Percentiles rank a stretch among this genome's conserved stretches.
Evolutionary conservation across 2,329 filamentous ascomycete genomes (phyloP).

Genomic region (Fusarium sp.): DNA sequence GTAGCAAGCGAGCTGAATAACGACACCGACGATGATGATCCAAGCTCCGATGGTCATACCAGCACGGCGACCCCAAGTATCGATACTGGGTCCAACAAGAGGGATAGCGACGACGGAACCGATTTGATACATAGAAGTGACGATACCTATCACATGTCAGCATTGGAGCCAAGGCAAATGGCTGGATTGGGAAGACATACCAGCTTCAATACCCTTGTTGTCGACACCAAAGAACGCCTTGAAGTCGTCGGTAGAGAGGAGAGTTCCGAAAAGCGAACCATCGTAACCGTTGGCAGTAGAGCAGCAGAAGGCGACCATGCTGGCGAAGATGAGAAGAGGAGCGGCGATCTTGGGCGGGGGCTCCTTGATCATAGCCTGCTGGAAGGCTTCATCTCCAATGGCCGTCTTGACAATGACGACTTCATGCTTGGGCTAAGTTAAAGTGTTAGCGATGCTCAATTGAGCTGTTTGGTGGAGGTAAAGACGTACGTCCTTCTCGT

Average conservation of each 20-base stretch:
- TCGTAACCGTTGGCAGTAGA: conserved; percentile 54
- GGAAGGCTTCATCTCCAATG: conserved; percentile 45
- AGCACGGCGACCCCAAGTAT: conserved; percentile 59
- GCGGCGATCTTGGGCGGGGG: conserved; percentile 37
- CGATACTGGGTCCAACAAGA: conserved; percentile 60
- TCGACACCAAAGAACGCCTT: conserved; percentile 57
- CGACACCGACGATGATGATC: conserved; percentile 57
- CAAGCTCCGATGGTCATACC: conserved; percentile 60
- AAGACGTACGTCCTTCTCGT: conserved; percentile 30
- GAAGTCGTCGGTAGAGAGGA: conserved; percentile 59
- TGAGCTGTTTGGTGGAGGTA: accelerated
- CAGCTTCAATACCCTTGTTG: conserved; percentile 40
- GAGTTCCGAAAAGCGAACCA: conserved; percentile 62
- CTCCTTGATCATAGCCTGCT: conserved; percentile 48
- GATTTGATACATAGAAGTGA: conserved; percentile 60
- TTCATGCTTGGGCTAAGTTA: conserved; percentile 8
- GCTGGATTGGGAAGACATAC: conserved; percentile 8
- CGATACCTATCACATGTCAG: conserved; percentile 35
- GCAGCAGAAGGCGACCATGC: conserved; percentile 45
- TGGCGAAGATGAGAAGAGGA: conserved; percentile 38
- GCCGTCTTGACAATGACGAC: conserved; percentile 37
- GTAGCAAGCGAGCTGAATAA: conserved; percentile 56
- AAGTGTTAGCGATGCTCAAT: neutral
- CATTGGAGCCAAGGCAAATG: accelerated
- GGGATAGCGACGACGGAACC: conserved; percentile 61